These are phyloP conservation scores for Blastomyces gilchristii DNA, from an alignment of 2,329 filamentous ascomycete species.

Conservation along the genomic window DNA sequence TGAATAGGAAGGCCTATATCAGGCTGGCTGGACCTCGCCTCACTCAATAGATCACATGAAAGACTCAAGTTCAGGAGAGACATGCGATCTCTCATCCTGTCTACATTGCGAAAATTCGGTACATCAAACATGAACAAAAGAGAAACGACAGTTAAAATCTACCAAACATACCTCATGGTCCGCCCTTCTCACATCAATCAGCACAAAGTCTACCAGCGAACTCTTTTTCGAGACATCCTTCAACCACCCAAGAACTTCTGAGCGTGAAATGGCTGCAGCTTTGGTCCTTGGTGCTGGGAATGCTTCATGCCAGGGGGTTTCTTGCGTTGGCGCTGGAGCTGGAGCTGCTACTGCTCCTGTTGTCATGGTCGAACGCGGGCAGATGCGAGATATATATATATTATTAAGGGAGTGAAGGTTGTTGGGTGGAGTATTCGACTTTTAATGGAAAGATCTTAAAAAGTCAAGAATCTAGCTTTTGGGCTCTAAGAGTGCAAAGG, in stretches of 20 bases:
- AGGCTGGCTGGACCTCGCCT: not conserved
- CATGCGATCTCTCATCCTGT: not conserved
- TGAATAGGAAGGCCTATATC: not conserved
- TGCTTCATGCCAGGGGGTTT: constrained; percentile 32
- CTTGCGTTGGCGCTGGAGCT: constrained; percentile 1
- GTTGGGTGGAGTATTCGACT: not conserved
- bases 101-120: not conserved
- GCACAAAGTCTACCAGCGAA: constrained; percentile 25
- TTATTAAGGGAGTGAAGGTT: not conserved
- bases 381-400: too few species aligned
- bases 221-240: constrained; percentile 21
- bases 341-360: not conserved
- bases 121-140: not conserved
- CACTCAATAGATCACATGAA: not conserved
- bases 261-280: constrained; percentile 22
- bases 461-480: not conserved
- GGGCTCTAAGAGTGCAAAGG: not conserved
- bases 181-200: constrained; percentile 39
- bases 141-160: not conserved
- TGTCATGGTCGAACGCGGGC: not conserved
- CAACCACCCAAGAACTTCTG: constrained; percentile 32
- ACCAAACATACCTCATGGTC: constrained; percentile 35
- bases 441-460: too few species aligned
- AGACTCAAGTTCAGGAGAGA: not conserved
- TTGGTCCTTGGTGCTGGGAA: constrained; percentile 30